phyloP scores from a whole-genome alignment of 768 basidiomycete species.

The Rhodotorula diobovata region DNA sequence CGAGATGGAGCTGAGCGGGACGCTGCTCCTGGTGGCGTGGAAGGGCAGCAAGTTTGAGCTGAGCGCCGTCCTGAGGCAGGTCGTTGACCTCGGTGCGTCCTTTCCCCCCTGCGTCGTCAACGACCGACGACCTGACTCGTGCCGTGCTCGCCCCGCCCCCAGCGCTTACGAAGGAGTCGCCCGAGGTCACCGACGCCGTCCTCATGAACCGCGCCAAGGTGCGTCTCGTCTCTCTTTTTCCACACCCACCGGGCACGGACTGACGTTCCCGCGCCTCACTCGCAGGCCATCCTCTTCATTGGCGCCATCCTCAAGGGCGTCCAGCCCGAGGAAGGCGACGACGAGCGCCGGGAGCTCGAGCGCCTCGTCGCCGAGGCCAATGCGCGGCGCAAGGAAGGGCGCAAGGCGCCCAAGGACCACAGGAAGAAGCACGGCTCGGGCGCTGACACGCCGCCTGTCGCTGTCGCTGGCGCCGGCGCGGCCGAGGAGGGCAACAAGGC shows the following conservation, averaged over 20 bases:
- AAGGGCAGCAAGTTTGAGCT: slow-evolving; percentile 94
- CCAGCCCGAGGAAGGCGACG: slow-evolving; percentile 81
- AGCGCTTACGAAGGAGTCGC: slow-evolving; percentile 58
- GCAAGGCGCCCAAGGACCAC: slow-evolving; percentile 48
- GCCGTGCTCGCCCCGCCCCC: background rate
- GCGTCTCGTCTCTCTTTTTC: slow-evolving; percentile 15
- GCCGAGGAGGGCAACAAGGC: background rate
- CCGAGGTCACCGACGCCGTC: slow-evolving; percentile 63
- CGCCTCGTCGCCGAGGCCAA: slow-evolving; percentile 55
- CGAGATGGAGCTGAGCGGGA: slow-evolving; percentile 89
- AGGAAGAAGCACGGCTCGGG: background rate
- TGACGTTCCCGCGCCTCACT: background rate
- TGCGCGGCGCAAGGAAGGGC: slow-evolving; percentile 19
- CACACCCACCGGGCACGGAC: background rate
- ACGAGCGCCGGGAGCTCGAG: slow-evolving; percentile 90
- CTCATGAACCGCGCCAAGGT: slow-evolving; percentile 83
- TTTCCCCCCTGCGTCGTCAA: slow-evolving; percentile 3
- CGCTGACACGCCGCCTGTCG: background rate
- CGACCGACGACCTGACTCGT: background rate
- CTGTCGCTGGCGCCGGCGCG: background rate
- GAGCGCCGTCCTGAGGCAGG: slow-evolving; percentile 77
- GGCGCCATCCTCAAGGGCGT: slow-evolving; percentile 85
- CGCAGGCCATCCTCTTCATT: slow-evolving; percentile 76
- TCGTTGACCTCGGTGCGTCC: slow-evolving; percentile 39
- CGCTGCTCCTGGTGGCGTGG: slow-evolving; percentile 94